phyloP scores from a whole-genome alignment of 1,284 basidiomycete genomes.

The Chiua sp. region DNA sequence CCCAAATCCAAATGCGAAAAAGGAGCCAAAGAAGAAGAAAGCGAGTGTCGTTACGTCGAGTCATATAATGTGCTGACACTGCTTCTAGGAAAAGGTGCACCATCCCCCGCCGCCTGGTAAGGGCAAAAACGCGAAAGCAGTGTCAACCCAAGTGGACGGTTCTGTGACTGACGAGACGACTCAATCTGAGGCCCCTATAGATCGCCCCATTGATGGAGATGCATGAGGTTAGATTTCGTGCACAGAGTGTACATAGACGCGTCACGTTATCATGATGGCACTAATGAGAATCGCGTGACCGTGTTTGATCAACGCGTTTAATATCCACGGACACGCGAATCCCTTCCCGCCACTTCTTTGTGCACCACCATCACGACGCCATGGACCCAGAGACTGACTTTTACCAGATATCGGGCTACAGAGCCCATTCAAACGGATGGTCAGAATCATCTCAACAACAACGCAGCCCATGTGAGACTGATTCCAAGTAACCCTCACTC shows the following conservation, averaged over 20 bases:
- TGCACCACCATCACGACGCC: neutral
- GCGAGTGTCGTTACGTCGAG: slow-evolving; percentile 26
- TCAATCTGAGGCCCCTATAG: neutral
- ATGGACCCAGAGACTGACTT: slow-evolving; percentile 26
- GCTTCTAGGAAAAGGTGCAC: slow-evolving; percentile 71
- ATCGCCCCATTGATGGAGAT: slow-evolving; percentile 14
- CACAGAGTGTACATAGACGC: too few relatives aligned
- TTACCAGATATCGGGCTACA: slow-evolving; percentile 34
- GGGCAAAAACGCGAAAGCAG: slow-evolving; percentile 55
- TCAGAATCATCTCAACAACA: neutral
- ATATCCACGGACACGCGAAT: neutral
- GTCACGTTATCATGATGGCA: neutral
- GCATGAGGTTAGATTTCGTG: neutral
- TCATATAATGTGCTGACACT: neutral
- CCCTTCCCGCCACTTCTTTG: neutral
- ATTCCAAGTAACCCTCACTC: neutral
- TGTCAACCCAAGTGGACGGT: slow-evolving; percentile 10
- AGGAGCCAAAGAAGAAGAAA: slow-evolving; percentile 70
- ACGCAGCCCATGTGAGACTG: neutral
- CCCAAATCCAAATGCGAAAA: slow-evolving; percentile 74
- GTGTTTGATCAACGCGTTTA: neutral
- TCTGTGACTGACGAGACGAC: neutral
- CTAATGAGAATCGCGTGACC: slow-evolving; percentile 13
- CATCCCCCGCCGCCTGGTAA: slow-evolving; percentile 80
- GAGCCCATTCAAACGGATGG: slow-evolving; percentile 38